Conservation (phyloP, 768 basidiomycete genomes). For the Agrocybe praecox region DNA sequence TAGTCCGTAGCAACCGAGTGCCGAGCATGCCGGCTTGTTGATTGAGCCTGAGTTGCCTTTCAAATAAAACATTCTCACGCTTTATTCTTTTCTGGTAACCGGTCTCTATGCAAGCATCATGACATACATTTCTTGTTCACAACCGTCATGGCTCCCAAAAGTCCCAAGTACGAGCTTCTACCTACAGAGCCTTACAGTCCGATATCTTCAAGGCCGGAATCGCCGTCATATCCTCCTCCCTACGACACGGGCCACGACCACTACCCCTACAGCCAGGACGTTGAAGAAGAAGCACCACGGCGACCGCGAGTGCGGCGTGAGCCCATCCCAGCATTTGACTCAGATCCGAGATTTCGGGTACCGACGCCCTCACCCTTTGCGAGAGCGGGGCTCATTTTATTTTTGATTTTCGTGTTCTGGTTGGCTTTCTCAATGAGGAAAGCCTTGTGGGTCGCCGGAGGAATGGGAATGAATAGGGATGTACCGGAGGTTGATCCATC, state of each 20-base stretch:
- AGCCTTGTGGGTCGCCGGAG: constrained; percentile 25
- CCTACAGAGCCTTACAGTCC: constrained; percentile 15
- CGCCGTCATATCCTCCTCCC: constrained; percentile 17
- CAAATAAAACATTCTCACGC: not conserved
- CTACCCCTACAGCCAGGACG: constrained; percentile 11
- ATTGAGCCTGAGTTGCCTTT: not conserved
- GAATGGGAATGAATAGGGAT: constrained; percentile 16
- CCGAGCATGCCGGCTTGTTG: not conserved
- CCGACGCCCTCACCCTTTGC: constrained; percentile 54
- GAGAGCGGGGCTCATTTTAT: constrained; percentile 45
- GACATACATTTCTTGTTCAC: not conserved
- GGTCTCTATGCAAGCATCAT: not conserved
- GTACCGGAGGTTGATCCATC: constrained; percentile 19
- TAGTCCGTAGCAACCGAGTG: too few relatives aligned
- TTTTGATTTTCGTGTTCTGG: constrained; percentile 43
- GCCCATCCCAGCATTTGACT: constrained; percentile 22
- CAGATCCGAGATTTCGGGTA: constrained; percentile 51
- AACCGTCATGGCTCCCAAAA: constrained; percentile 14
- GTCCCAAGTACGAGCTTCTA: constrained; percentile 18
- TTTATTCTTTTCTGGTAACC: too few relatives aligned
- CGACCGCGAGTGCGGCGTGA: constrained; percentile 14
- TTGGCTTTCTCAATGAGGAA: constrained; percentile 32
- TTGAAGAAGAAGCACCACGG: constrained; percentile 21
- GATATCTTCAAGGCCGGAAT: constrained; percentile 14
- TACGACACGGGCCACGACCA: constrained; percentile 14